Evolutionary conservation across 495 filamentous ascomycete genomes (phyloP), one percentile per base, ranked within the genome.

Genomic region (Penicillium odoratum): DNA sequence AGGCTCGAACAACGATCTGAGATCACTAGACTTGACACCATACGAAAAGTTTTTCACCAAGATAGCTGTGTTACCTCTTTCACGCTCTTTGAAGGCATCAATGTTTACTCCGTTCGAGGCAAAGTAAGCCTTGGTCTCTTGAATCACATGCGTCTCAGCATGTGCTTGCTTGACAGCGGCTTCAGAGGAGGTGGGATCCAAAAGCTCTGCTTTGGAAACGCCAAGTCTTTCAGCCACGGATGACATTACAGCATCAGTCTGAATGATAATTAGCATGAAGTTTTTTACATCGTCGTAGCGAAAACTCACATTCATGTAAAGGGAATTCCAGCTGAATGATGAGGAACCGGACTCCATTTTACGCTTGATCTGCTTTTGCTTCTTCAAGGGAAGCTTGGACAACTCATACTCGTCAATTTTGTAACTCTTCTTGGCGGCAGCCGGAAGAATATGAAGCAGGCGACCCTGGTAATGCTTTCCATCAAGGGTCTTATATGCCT

Each of bases 121-220:
- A 65, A 99, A 96, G 72, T 93, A 99, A 11, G 85, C 76, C 68
- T 96, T 98, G 0, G 93, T 96, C 69, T 98, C 95, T 76, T 96
- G 90, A 58, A 99, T 97, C 50, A 96, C 82, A 60, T 93, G 89
- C 21, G 95, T 97, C 75, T 99, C 94, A 38, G 95, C 94, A 69
- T 96, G 89, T 40, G 94, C 94, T 76, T 98, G 94, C 74, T 93
- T 96, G 40, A 98, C 90, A 38, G 91, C 93, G 52, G 93, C 92
- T 69, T 95, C 90, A 42, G 93, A 86, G 55, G 88, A 96, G 1
- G 95, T 96, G 7, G 94, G 94, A 72, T 99, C 92, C 40, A 99
- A 77, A 26, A 99, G 69, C 55, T 97, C 92, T 8, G 90, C 83
- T 75, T 98, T 99, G 15, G 88, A 85, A 28, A 98, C 82, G 15